A percentile compares a stretch with the other conserved stretches of the same genome.
Evolutionary conservation across 1,284 basidiomycete species (phyloP).

Genomic region (Butyriboletus appendiculatus): DNA sequence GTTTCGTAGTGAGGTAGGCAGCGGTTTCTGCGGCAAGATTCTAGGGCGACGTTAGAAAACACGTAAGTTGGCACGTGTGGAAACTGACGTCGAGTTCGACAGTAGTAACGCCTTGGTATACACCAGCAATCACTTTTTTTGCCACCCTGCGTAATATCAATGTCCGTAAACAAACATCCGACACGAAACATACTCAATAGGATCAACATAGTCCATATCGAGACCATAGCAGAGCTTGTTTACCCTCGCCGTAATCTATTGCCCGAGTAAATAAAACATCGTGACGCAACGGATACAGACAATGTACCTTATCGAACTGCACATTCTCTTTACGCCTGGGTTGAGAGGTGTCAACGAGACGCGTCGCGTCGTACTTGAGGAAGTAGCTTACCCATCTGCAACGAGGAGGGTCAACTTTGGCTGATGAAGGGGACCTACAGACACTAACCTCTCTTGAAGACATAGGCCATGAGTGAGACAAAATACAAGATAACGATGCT

Average conservation of each 20-base stretch:
- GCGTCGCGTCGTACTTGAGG: constrained; percentile 35
- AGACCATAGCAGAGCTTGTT: constrained; percentile 98
- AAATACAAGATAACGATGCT: constrained; percentile 2
- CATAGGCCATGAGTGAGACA: constrained; percentile 54
- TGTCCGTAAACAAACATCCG: not conserved
- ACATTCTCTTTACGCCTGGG: constrained; percentile 81
- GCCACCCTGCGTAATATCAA: constrained; percentile 58
- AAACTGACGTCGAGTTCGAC: constrained; percentile 90
- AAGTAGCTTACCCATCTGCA: constrained; percentile 61
- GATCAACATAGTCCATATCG: constrained; percentile 91
- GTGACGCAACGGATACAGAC: constrained; percentile 1
- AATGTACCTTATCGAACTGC: constrained; percentile 80
- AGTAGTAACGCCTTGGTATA: constrained; percentile 96
- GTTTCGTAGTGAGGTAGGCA: constrained; percentile 95
- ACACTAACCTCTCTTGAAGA: constrained; percentile 72
- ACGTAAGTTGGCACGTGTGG: not conserved
- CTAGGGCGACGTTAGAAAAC: constrained; percentile 40
- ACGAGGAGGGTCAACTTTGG: constrained; percentile 10
- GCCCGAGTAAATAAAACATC: constrained; percentile 16
- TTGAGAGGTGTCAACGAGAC: constrained; percentile 14
- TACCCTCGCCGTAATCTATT: constrained; percentile 86
- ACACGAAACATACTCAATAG: constrained; percentile 73
- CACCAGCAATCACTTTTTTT: constrained; percentile 94
- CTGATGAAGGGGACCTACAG: not conserved
- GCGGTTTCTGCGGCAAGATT: constrained; percentile 97